Base-by-base conservation (phyloP, 441 rosid genomes). In the Pelargonium australe region DNA sequence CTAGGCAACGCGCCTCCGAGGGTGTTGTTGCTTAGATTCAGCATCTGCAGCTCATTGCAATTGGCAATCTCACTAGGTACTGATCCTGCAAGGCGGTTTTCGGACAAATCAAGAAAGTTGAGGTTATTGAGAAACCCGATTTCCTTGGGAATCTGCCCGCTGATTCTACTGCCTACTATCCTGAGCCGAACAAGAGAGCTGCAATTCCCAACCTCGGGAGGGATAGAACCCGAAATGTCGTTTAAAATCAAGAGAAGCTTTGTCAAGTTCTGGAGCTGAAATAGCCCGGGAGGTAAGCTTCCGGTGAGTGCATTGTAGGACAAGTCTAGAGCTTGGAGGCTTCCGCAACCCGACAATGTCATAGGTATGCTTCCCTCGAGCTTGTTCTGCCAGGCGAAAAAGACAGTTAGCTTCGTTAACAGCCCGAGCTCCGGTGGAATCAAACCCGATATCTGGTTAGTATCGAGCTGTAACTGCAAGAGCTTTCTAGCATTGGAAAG, bases 311-410 rank as follows among this genome's bases (percentile, higher is more conserved):
- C 73, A 70, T 94, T 91, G 64, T 83, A 90, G 2, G 99, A 94
- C 83, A 94, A 83, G 77, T 94, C 99, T 47, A 94, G 73, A n/a
- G 95, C 90, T 72, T 91, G 94, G 25, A 95, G 97, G 78, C 70
- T 75, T 16, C 65, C 75, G 74, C 94, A 91, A 2, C 76, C 77
- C 16, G 91, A 86, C 85, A 95, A 79, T 68, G 77, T 80, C 7
- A 88, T 71, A 70, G 99, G 96, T 63, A 95, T 90, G 78, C 96
- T 90, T 74, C 99, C 99, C 80, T 91, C 97, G 23, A 95, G 92
- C 84, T 87, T 90, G 82, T 95, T 95, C 66, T 87, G 83, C 99
- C 99, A 95, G 20, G 94, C 96, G 25, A 89, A 84, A 80, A 95
- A 90, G 78, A 95, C 86, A 11, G 73, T 80, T 25, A 95, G 90